Percentiles rank a stretch among this genome's conserved stretches.
Evolutionary conservation across 192 early-diverging fungal genomes (phyloP).

Genomic region (Geranomyces michiganensis): DNA sequence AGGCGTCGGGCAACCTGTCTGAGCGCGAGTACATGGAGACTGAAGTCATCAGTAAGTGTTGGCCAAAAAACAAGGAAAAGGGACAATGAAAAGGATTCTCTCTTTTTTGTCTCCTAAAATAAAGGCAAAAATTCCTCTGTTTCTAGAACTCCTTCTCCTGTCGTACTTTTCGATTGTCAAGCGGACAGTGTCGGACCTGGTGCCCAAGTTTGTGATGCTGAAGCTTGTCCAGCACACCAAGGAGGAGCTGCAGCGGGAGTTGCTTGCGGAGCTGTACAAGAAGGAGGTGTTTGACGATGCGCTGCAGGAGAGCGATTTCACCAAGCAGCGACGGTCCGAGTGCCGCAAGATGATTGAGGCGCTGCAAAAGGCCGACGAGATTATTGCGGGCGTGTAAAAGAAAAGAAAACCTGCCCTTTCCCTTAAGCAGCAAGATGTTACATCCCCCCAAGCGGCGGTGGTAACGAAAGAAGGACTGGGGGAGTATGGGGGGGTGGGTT

Average conservation of each 20-base stretch:
- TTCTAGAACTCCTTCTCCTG: slow-evolving; percentile 83
- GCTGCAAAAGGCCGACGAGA: slow-evolving; percentile 80
- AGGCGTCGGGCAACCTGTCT: slow-evolving; percentile 92
- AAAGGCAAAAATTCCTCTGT: background rate
- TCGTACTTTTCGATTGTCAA: slow-evolving; percentile 99
- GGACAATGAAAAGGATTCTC: background rate
- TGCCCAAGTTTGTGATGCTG: slow-evolving; percentile 99
- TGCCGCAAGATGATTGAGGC: slow-evolving; percentile 99
- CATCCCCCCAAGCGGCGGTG: no score
- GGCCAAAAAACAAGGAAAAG: background rate
- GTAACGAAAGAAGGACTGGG: no score
- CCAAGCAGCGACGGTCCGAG: slow-evolving; percentile 86
- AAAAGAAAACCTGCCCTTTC: no score
- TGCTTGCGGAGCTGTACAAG: slow-evolving; percentile 96
- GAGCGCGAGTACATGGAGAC: slow-evolving; percentile 98
- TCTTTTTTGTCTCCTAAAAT: background rate
- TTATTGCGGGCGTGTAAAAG: slow-evolving; percentile 51
- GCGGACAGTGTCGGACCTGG: slow-evolving; percentile 93
- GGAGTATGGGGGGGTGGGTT: no score
- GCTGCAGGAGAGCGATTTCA: slow-evolving; percentile 94
- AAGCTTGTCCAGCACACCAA: slow-evolving; percentile 89
- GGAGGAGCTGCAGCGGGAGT: slow-evolving; percentile 93
- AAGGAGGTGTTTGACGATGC: slow-evolving; percentile 89
- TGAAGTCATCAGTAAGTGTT: slow-evolving; percentile 92
- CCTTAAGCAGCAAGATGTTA: no score